phyloP scores from a whole-genome alignment of 2,329 filamentous ascomycete species.

The Fusarium coffeatum region DNA sequence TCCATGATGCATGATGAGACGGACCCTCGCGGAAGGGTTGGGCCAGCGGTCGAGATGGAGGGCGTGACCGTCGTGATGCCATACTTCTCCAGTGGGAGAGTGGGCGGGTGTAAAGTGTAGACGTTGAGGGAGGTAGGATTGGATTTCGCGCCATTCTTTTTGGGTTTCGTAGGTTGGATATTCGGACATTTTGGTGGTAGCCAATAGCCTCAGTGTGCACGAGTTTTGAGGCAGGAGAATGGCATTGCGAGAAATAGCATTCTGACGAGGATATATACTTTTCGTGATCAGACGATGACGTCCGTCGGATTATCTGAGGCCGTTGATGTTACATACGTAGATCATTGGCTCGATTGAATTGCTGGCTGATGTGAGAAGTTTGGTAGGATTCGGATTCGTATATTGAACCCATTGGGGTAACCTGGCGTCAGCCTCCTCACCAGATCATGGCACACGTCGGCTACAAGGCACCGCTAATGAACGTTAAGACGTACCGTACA shows the following conservation, averaged over 20 bases:
- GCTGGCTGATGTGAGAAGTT: not conserved
- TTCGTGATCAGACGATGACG: not conserved
- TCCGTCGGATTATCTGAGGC: not conserved
- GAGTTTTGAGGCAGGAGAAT: no score
- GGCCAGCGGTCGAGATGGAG: conserved; percentile 22
- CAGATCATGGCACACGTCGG: not conserved
- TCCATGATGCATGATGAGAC: conserved; percentile 14
- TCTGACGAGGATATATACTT: not conserved
- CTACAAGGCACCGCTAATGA: not conserved
- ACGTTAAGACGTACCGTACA: not conserved
- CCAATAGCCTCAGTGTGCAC: no score
- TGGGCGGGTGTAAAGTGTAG: conserved; percentile 3
- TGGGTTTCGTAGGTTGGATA: conserved; percentile 1
- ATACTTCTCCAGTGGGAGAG: conserved; percentile 11
- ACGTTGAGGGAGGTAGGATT: conserved; percentile 2
- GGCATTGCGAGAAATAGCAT: no score
- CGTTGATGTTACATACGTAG: not conserved
- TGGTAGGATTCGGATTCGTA: not conserved
- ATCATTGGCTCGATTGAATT: not conserved
- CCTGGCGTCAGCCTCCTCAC: no score
- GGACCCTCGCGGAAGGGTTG: not conserved
- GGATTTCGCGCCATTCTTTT: conserved; percentile 10
- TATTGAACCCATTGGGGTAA: not conserved
- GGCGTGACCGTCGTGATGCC: conserved; percentile 11
- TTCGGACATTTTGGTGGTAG: not conserved